Evolutionary conservation across 345 rosid species (phyloP).

Genomic region (Eucalyptus melliodora): DNA sequence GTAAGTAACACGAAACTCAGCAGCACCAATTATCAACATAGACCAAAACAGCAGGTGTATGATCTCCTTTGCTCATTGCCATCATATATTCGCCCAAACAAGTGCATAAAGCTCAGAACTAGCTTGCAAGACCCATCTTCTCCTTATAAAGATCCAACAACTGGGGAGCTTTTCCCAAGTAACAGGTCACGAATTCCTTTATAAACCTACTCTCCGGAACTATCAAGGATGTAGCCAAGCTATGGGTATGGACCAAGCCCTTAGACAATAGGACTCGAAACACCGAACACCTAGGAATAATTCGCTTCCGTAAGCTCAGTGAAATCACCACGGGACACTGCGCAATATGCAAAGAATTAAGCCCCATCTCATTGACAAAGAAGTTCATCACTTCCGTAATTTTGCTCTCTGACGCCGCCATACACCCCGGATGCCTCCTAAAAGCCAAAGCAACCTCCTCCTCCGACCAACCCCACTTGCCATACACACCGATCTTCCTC

Average conservation of each 20-base stretch:
- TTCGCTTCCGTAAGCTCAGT: constrained; percentile 12
- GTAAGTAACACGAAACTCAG: background rate
- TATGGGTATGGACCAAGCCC: background rate
- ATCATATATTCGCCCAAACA: background rate
- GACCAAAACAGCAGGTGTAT: background rate
- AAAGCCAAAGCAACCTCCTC: constrained; percentile 7
- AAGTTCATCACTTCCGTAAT: constrained; percentile 2
- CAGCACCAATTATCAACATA: background rate
- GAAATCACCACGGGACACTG: background rate
- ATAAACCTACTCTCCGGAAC: background rate
- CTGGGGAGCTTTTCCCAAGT: background rate
- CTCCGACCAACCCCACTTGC: constrained; percentile 2
- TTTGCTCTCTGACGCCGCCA: constrained; percentile 7
- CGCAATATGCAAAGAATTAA: background rate
- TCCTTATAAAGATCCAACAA: constrained; percentile 4
- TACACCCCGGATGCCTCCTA: background rate
- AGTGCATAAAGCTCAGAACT: background rate
- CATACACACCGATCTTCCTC: background rate
- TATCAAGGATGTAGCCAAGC: background rate
- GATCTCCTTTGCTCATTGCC: background rate
- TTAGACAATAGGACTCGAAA: background rate
- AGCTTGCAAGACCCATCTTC: constrained; percentile 11
- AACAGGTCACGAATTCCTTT: background rate
- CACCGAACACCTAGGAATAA: constrained; percentile 14
- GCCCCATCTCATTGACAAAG: constrained; percentile 12